These are phyloP conservation scores for Tilletiopsis washingtonensis DNA, from an alignment of 1,284 basidiomycete species.

Conservation along the genomic window DNA sequence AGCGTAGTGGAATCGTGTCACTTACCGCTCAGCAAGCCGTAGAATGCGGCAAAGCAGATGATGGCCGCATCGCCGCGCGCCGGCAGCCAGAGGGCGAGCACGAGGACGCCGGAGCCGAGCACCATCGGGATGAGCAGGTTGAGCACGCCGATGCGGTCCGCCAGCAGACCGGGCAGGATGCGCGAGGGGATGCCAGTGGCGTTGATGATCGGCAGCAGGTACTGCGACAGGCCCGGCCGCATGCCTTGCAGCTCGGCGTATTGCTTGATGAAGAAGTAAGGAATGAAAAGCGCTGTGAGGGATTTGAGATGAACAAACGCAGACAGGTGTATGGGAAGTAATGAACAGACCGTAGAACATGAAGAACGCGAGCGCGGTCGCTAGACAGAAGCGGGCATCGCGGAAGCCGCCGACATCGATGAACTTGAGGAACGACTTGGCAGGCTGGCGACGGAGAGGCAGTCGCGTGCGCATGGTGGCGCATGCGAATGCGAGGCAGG, in stretches of 20 bases:
- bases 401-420: slow-evolving; percentile 4
- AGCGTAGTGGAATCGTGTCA: too few species aligned
- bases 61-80: slow-evolving; percentile 5
- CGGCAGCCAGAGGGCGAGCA: slow-evolving; percentile 15
- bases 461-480: slow-evolving; percentile 4
- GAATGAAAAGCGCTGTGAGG: too few species aligned
- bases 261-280: slow-evolving; percentile 11
- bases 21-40: slow-evolving; percentile 29
- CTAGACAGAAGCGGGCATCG: slow-evolving; percentile 6
- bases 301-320: too few species aligned
- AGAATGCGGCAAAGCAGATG: slow-evolving; percentile 23
- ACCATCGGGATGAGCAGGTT: slow-evolving; percentile 45
- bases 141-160: slow-evolving; percentile 44
- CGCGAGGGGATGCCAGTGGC: slow-evolving; percentile 38
- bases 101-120: slow-evolving; percentile 27
- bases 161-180: slow-evolving; percentile 41
- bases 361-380: slow-evolving; percentile 4
- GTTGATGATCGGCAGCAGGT: slow-evolving; percentile 32
- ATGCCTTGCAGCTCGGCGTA: slow-evolving; percentile 4
- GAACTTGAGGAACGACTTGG: neutral
- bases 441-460: neutral
- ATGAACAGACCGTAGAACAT: slow-evolving; percentile 11
- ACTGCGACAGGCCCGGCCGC: slow-evolving; percentile 6
- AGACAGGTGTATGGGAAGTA: too few species aligned
- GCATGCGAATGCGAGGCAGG: slow-evolving; percentile 8